Evolutionary conservation across 495 filamentous ascomycete genomes (phyloP), one percentile per base, ranked within the genome.

Genomic region (Parachaetomium inaequale): DNA sequence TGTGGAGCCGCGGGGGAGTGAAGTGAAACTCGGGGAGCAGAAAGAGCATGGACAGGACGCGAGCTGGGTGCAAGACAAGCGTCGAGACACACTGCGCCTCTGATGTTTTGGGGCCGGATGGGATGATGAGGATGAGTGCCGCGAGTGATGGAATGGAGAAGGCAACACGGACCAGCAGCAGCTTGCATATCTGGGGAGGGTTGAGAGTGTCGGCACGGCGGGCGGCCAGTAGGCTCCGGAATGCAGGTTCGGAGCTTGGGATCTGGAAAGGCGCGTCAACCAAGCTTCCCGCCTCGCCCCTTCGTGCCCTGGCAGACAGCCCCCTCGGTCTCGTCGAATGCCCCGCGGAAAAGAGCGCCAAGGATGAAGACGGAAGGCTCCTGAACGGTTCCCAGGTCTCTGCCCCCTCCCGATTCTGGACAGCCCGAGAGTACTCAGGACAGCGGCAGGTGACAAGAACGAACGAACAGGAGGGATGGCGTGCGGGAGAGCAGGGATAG

Each of bases 171-270:
- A 71, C 66, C 70, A 60, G 57, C 52, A 62, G 57, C 43, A 58
- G 55, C 63, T 59, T 66, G 66, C 70, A 71, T 74, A 67, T 67
- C 68, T 69, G 49, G 59, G 52, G 50, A 66, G 38, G 70, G 64
- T 71, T 72, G 66, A n/a, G 69, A 51, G 31, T 25, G 50, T 52
- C 59, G 55, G 54, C 50, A 34, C 52, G 42, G 40, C 31, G 55
- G 59, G 61, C 49, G 59, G 52, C 40, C 55, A 61, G 56, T 55
- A 50, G 17, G 55, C 52, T 38, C 50, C 65, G 68, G 72, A 72
- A 72, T 71, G 72, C 50, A 69, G 65, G 64, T 56, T 62, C 40
- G 40, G 23, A 56, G 28, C 3, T 47, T 25, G 68, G 68, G 63
- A 64, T 67, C 51, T 62, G 49, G 63, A 55, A 34, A 45, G 10